phyloP scores from a whole-genome alignment of 805 yeast species.

The Lipomyces sp. region DNA sequence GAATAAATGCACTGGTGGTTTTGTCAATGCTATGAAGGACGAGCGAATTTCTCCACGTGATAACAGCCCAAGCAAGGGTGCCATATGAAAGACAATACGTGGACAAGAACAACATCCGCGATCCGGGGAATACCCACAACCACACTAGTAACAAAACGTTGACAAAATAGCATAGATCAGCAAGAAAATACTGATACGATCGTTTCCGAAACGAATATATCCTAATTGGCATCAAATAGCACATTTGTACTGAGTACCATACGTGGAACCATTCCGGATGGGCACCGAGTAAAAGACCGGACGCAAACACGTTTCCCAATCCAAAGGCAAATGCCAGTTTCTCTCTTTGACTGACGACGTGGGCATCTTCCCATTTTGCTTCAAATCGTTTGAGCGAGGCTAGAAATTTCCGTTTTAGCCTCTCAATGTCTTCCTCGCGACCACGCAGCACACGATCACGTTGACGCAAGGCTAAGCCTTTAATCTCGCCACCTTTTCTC shows the following conservation, averaged over 20 bases:
- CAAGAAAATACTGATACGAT: constrained; percentile 83
- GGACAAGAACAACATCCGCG: constrained; percentile 72
- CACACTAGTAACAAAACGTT: constrained; percentile 70
- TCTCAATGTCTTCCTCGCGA: constrained; percentile 45
- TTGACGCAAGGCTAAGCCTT: constrained; percentile 39
- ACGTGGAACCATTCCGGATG: constrained; percentile 78
- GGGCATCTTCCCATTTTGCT: constrained; percentile 38
- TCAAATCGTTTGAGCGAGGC: constrained; percentile 44
- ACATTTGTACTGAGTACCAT: constrained; percentile 66
- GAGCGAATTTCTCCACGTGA: constrained; percentile 93
- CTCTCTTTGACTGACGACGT: constrained; percentile 56
- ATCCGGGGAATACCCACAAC: constrained; percentile 82
- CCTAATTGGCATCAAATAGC: constrained; percentile 78
- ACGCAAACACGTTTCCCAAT: constrained; percentile 64
- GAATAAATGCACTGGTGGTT: constrained; percentile 89
- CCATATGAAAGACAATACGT: constrained; percentile 90
- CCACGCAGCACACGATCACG: constrained; percentile 40
- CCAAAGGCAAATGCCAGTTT: constrained; percentile 81
- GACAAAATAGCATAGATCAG: constrained; percentile 92
- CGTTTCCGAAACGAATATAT: constrained; percentile 79
- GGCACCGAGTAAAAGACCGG: constrained; percentile 78
- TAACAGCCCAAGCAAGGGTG: constrained; percentile 88
- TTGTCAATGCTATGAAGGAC: constrained; percentile 92
- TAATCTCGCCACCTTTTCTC: constrained; percentile 40
- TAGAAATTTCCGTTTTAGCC: constrained; percentile 39